These are phyloP conservation scores for Nitzschia sp. DNA, from an alignment of 108 stramenopile species.

Conservation along the genomic window DNA sequence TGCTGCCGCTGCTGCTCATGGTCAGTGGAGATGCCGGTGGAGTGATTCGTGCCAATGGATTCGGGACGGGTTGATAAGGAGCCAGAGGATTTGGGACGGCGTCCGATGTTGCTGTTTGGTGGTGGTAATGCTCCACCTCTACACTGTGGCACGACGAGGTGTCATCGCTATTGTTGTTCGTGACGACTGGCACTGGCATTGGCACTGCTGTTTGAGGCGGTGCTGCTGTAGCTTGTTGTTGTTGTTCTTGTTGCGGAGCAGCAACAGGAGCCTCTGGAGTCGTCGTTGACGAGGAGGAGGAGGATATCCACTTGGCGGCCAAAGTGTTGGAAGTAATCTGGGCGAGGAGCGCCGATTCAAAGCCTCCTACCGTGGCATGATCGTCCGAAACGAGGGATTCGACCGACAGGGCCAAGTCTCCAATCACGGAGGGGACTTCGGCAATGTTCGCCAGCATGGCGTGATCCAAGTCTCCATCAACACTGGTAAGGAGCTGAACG, in stretches of 20 bases:
- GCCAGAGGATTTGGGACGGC: conserved; percentile 28
- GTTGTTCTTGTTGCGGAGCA: neutral
- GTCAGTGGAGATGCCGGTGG: conserved; percentile 29
- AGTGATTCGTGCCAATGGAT: conserved; percentile 38
- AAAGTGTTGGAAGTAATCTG: conserved; percentile 30
- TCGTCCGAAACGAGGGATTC: conserved; percentile 37
- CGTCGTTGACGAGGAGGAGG: neutral
- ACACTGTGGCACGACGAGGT: no score
- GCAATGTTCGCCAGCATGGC: conserved; percentile 20
- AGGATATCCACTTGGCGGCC: conserved; percentile 10
- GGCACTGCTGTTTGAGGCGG: neutral
- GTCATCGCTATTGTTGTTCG: neutral
- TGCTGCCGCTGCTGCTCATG: no score
- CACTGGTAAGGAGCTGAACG: conserved; percentile 35
- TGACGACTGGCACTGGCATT: neutral
- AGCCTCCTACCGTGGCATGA: conserved; percentile 26
- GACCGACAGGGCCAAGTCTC: conserved; percentile 35
- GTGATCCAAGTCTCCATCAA: conserved; percentile 33
- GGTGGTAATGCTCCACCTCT: neutral
- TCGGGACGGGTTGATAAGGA: conserved; percentile 29
- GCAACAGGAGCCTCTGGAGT: neutral
- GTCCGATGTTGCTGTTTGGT: neutral
- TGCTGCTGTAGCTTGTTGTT: neutral
- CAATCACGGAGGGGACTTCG: conserved; percentile 26
- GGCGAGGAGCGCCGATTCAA: conserved; percentile 28